phyloP scores from a whole-genome alignment of 257 asterid species.

The Jaltomata sinuosa region DNA sequence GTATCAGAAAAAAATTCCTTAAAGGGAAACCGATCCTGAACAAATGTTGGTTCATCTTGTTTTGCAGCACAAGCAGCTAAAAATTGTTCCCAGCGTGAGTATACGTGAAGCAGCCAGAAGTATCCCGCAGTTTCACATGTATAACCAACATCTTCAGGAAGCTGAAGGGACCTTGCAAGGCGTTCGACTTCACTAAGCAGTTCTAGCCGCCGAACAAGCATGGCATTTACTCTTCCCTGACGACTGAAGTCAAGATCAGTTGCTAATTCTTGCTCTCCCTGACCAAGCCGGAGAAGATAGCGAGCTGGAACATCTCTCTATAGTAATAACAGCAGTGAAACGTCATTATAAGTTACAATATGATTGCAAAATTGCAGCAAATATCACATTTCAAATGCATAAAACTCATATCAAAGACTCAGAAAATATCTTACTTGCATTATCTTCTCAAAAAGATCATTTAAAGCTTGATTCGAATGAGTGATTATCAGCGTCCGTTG shows the following conservation, averaged over 20 bases:
- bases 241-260: conserved; percentile 99
- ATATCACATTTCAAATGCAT: neutral
- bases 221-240: conserved; percentile 99
- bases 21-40: conserved; percentile 83
- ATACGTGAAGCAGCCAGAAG: conserved; percentile 96
- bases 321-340: neutral
- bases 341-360: neutral
- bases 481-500: conserved; percentile 97
- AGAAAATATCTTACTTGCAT: conserved; percentile 59
- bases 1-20: conserved; percentile 82
- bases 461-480: conserved; percentile 96
- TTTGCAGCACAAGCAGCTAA: conserved; percentile 68
- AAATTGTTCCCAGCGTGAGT: conserved; percentile 95
- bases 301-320: conserved; percentile 99
- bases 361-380: neutral
- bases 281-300: conserved; percentile 97
- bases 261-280: conserved; percentile 98
- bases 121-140: conserved; percentile 98
- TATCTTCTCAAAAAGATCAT: conserved; percentile 97
- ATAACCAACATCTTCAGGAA: conserved; percentile 96
- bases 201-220: conserved; percentile 93
- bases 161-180: conserved; percentile 81
- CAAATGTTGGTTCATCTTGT: conserved; percentile 54
- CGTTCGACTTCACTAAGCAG: conserved; percentile 94
- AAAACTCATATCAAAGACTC: neutral